Percentiles rank a stretch among this genome's conserved stretches.
These are phyloP conservation scores for Hsuehochloa calcarea DNA, from an alignment of 176 grass and related monocot species.

Conservation along the genomic window DNA sequence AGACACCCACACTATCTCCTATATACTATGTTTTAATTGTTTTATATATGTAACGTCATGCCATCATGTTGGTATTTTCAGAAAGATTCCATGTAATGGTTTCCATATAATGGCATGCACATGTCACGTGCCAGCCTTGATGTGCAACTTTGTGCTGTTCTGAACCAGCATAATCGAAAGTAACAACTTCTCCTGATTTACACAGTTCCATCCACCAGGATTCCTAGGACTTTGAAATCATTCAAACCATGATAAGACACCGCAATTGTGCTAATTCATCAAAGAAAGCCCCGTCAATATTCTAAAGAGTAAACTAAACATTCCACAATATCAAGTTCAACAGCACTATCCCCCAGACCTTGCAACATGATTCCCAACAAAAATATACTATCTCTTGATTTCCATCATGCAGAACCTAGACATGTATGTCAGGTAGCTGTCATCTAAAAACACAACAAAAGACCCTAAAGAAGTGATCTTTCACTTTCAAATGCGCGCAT, in stretches of 20 bases:
- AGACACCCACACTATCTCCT: neutral
- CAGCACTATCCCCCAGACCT: neutral
- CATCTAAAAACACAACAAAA: neutral
- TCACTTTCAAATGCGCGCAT: neutral
- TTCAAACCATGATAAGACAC: neutral
- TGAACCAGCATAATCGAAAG: neutral
- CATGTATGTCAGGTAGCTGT: neutral
- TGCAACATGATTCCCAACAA: conserved; percentile 16
- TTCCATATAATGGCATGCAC: neutral
- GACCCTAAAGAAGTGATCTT: conserved; percentile 10
- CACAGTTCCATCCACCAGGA: neutral
- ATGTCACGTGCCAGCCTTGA: neutral
- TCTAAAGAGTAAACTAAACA: conserved; percentile 12
- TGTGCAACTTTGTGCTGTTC: conserved; percentile 9
- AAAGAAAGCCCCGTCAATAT: conserved; percentile 7
- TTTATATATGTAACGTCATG: neutral
- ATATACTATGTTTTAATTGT: neutral
- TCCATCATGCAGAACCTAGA: neutral
- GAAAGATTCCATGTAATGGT: neutral
- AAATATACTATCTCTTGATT: conserved; percentile 3
- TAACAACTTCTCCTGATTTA: conserved; percentile 20
- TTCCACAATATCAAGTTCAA: conserved; percentile 13
- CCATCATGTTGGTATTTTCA: neutral
- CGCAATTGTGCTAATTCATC: neutral
- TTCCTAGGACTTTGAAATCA: conserved; percentile 1